A percentile compares a stretch with the other conserved stretches of the same genome.
Evolutionary conservation across 2,329 filamentous ascomycete genomes (phyloP).

Genomic region (Esteya vermicola): DNA sequence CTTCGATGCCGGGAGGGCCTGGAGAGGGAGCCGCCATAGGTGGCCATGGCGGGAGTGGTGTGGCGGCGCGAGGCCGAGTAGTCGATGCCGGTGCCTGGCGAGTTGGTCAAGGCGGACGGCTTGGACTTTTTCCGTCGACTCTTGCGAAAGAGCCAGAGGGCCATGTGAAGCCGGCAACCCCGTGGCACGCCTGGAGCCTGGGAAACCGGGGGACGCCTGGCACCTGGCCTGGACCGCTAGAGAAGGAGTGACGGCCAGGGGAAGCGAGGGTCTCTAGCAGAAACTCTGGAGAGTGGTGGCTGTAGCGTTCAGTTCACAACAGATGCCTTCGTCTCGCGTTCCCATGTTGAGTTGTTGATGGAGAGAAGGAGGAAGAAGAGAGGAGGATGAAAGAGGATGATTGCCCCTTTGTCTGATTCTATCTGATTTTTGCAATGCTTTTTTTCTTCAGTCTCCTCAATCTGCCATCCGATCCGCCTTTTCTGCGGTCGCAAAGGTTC

Average conservation of each 20-base stretch:
- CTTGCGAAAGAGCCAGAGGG: conserved; percentile 71
- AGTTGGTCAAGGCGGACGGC: no score
- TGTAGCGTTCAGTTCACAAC: not conserved
- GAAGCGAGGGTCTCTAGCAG: not conserved
- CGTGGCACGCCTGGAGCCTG: not conserved
- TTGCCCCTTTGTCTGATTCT: not conserved
- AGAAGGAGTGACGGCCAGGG: no score
- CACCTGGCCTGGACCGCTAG: not conserved
- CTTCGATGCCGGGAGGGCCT: conserved; percentile 11
- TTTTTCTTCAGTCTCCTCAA: no score
- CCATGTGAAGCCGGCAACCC: conserved; percentile 36
- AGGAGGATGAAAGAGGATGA: not conserved
- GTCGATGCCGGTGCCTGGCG: conserved; percentile 35
- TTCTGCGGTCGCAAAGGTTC: no score
- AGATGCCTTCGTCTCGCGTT: not conserved
- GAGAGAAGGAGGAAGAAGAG: not conserved
- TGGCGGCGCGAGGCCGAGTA: conserved; percentile 22
- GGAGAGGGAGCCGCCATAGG: conserved; percentile 12
- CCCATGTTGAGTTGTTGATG: not conserved
- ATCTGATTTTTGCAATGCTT: no score
- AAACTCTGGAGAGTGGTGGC: not conserved
- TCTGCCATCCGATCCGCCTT: no score
- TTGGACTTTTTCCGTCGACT: conserved; percentile 49
- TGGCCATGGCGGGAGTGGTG: conserved; percentile 14
- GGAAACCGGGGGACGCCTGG: not conserved